These are phyloP conservation scores for Aristolochia fimbriata DNA, from an alignment of 164 flowering plant genomes.

Conservation along the genomic window DNA sequence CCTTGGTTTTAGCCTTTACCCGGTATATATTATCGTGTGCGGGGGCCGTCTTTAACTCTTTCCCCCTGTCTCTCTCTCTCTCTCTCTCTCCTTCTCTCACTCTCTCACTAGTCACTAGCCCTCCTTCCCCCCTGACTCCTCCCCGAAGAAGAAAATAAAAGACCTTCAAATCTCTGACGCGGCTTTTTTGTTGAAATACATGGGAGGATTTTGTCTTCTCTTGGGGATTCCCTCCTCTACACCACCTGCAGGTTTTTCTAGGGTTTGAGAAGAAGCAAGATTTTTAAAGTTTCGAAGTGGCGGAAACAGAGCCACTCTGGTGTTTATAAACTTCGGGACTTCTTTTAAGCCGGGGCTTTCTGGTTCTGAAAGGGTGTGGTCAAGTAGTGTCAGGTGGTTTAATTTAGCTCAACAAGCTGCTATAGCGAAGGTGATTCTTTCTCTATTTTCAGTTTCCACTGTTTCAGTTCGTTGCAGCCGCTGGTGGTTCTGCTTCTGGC, in stretches of 20 bases:
- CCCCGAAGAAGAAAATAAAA: neutral
- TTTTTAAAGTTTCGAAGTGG: neutral
- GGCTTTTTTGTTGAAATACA: neutral
- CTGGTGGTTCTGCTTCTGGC: neutral
- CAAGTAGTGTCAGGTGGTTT: neutral
- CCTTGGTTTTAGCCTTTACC: too few relatives aligned
- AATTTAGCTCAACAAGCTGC: neutral
- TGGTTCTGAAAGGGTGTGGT: neutral
- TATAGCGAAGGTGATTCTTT: neutral
- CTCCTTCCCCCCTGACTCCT: neutral
- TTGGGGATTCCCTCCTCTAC: neutral
- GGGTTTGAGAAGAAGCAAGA: neutral
- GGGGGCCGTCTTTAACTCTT: too few relatives aligned
- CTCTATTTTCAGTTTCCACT: conserved; percentile 1
- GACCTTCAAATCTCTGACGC: neutral
- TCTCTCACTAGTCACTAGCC: too few relatives aligned
- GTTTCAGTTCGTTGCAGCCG: neutral
- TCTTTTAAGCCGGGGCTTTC: neutral
- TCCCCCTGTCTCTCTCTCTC: neutral
- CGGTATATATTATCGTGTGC: too few relatives aligned
- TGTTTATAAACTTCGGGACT: neutral
- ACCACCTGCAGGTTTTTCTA: neutral
- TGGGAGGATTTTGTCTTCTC: neutral
- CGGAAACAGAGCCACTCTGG: neutral
- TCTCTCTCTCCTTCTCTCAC: neutral